These are phyloP conservation scores for Botryotinia calthae DNA, from an alignment of 2,329 filamentous ascomycete genomes.

Conservation along the genomic window DNA sequence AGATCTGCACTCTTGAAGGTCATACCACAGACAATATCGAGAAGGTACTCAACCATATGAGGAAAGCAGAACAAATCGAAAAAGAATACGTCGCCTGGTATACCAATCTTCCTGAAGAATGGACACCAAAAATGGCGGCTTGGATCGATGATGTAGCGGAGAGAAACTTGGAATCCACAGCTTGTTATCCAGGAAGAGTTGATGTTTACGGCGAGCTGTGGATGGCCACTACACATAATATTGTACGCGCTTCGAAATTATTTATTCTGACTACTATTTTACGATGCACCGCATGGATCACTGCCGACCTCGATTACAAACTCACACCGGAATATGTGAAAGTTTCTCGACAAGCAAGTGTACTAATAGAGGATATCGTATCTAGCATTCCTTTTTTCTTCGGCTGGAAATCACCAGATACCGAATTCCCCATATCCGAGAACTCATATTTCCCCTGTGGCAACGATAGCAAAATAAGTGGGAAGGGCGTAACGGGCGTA, in stretches of 20 bases:
- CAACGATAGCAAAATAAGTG: constrained; percentile 34
- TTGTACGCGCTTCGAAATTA: constrained; percentile 53
- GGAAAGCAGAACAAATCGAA: constrained; percentile 50
- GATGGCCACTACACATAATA: constrained; percentile 56
- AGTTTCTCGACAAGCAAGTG: constrained; percentile 49
- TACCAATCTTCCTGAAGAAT: constrained; percentile 48
- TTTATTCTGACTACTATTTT: constrained; percentile 55
- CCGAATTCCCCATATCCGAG: constrained; percentile 29
- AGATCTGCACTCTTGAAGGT: constrained; percentile 46
- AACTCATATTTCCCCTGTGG: constrained; percentile 53
- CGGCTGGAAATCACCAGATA: constrained; percentile 43
- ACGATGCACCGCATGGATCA: constrained; percentile 58
- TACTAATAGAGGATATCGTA: constrained; percentile 56
- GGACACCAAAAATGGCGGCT: constrained; percentile 49
- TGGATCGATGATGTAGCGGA: constrained; percentile 46
- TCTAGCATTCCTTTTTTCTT: constrained; percentile 59
- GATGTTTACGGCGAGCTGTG: constrained; percentile 59
- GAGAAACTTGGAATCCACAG: not conserved
- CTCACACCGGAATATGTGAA: constrained; percentile 59
- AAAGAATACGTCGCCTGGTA: constrained; percentile 52
- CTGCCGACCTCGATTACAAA: constrained; percentile 57
- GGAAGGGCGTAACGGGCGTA: constrained; percentile 28
- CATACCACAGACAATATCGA: constrained; percentile 50
- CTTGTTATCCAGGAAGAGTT: constrained; percentile 51
- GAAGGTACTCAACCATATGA: constrained; percentile 50